Percentiles rank a stretch among this genome's conserved stretches.
These are phyloP conservation scores for Agastache rugosa DNA, from an alignment of 257 asterid species.

Conservation along the genomic window DNA sequence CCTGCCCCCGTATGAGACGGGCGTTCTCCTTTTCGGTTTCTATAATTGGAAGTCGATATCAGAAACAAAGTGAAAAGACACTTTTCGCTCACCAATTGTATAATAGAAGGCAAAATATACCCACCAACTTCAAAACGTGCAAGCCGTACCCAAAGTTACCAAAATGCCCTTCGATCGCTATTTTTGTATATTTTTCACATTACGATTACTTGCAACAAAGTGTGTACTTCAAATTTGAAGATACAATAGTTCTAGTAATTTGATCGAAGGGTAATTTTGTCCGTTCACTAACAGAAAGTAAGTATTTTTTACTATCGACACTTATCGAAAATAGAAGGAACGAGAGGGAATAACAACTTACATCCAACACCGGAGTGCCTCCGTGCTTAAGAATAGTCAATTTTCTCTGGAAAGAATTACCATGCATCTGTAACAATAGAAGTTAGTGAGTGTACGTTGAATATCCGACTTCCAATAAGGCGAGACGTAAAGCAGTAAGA, in stretches of 20 bases:
- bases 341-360: slow-evolving; percentile 48
- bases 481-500: slow-evolving; percentile 32
- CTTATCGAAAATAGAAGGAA: neutral
- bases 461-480: neutral
- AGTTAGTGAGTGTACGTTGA: slow-evolving; percentile 31
- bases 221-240: no score
- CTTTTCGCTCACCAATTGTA: no score
- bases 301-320: no score
- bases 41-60: slow-evolving; percentile 38
- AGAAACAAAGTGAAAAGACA: neutral
- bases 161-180: no score
- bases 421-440: slow-evolving; percentile 73
- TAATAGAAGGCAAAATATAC: no score
- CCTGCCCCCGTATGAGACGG: slow-evolving; percentile 76
- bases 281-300: no score
- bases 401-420: slow-evolving; percentile 94
- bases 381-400: slow-evolving; percentile 76
- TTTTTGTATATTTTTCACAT: no score
- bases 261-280: no score
- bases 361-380: slow-evolving; percentile 62
- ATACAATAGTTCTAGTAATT: no score
- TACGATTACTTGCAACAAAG: no score
- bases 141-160: no score
- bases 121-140: no score
- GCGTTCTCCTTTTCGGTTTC: slow-evolving; percentile 91